Conservation (phyloP, 106 monocot genomes). For the Apostasia ramifera region DNA sequence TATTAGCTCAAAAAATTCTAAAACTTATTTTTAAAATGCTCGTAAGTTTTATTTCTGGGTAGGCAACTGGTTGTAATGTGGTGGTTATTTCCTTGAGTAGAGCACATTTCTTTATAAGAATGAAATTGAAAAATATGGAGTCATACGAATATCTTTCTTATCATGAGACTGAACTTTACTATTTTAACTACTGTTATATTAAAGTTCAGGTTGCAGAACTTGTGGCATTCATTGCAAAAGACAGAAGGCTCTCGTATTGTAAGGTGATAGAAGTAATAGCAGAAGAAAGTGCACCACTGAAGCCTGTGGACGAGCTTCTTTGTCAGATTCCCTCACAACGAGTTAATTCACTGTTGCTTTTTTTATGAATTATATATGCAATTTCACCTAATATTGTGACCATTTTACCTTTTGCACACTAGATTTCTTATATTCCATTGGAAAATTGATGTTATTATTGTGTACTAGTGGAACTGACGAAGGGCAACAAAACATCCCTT, state of each 20-base stretch:
- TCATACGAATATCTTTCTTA: not conserved
- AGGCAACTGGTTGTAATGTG: too few relatives aligned
- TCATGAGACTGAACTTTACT: not conserved
- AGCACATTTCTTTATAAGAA: too few relatives aligned
- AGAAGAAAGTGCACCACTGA: constrained; percentile 74
- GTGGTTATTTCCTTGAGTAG: too few relatives aligned
- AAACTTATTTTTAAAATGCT: too few relatives aligned
- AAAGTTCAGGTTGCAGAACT: constrained; percentile 74
- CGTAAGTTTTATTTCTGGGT: too few relatives aligned
- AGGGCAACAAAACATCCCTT: not conserved
- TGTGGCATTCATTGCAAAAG: constrained; percentile 81
- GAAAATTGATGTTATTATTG: not conserved
- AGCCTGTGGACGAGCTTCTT: constrained; percentile 75
- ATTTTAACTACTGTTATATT: not conserved
- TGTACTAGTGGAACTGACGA: not conserved
- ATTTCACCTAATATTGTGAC: too few relatives aligned
- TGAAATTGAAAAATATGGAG: not conserved
- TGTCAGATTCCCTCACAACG: constrained; percentile 57
- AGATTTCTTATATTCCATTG: not conserved
- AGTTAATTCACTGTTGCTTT: constrained; percentile 10
- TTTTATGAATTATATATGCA: not conserved
- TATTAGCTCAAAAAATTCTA: too few relatives aligned
- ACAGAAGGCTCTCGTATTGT: constrained; percentile 63
- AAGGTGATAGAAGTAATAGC: constrained; percentile 92
- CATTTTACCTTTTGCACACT: too few relatives aligned